Evolutionary conservation across 2,329 filamentous ascomycete genomes (phyloP), one percentile per base, ranked within the genome.

Genomic region (Thelonectria blattea): DNA sequence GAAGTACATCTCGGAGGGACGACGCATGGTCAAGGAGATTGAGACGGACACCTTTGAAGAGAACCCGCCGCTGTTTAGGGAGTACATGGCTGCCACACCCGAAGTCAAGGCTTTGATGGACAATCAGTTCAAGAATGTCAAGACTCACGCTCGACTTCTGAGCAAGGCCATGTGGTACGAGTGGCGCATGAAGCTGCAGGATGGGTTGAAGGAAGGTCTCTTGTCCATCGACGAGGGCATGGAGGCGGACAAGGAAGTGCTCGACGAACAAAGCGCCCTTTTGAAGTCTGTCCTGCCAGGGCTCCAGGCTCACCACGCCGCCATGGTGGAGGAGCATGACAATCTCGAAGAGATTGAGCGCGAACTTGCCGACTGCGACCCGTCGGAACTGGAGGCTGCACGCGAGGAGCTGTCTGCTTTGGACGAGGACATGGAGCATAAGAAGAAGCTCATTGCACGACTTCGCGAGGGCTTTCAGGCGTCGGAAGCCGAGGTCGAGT

Each of bases 161-260:
- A 97, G 94, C 79, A 97, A 97, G 74, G 92, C 92, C 58, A 93
- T 95, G 81, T 99, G 95, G 95, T 99, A 99, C 74, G 91, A 94
- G 71, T 99, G 95, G 95, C 89, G 95, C 42, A 94, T 91, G 83
- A 94, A 95, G 70, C 84, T 98, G 22, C 88, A 93, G 57, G 78
- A 89, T 64, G 91, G 92, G 17, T 83, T 99, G 39, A 93, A 91
- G 72, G 88, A 92, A 68, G 93, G 91, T 3, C 84, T 98, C 3
- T 76, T 91, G 56, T 88, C 85, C 62, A 95, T 93, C 58, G 82
- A 86, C 1, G 85, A 91, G 58, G 92, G 89, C 18, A 92, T 99
- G 86, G 84, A 87, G 48, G 79, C 80, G 1, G 95, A 99, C 67
- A 87, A 91, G 53, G 80, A 84, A 56, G 71, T 86, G 2, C 75